Base-by-base conservation (phyloP, 2,329 filamentous ascomycete genomes). In the Monilinia laxa region DNA sequence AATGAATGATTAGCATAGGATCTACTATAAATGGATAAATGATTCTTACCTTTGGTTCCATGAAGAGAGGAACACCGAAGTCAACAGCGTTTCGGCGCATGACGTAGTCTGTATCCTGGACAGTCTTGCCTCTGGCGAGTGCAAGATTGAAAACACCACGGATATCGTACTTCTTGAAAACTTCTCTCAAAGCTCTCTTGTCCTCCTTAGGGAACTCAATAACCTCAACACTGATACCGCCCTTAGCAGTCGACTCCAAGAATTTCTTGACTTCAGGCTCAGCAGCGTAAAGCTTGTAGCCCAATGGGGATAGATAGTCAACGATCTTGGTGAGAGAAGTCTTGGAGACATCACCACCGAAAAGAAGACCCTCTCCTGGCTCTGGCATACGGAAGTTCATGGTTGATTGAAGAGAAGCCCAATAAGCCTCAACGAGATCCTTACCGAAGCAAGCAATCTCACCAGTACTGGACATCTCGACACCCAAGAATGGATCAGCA, bases 321-420 rank as follows among this genome's bases (percentile, higher is more conserved):
- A 95, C 91, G 68, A 98, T 90, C 76, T 87, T 85, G 68, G 88
- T 86, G 67, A 99, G 85, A 79, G 86, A 83, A 68, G 88, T 79
- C 79, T 88, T 89, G 72, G 82, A 83, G 69, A 87, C 81, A 77
- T 97, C 92, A 74, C 95, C 95, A 71, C 95, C 95, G 72, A 99
- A 92, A 64, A 99, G 88, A 68, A 99, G 88, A 81, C 95, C 94
- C 84, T 97, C 93, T 72, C 95, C 95, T 64, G 93, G 91, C 79
- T 96, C 90, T 54, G 95, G 95, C 75, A 97, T 87, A 73, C 93
- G 92, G 91, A 98, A 98, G 87, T 98, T 99, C 94, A 98, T 99
- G 75, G 92, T 94, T 25, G 92, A 95, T 81, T 99, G 95, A 69
- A 97, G 84, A 23, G 93, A 96, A 35, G 93, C 85, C 95, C 95